phyloP scores from a whole-genome alignment of 2,329 filamentous ascomycete species.

The Aspergillus tubingensis region DNA sequence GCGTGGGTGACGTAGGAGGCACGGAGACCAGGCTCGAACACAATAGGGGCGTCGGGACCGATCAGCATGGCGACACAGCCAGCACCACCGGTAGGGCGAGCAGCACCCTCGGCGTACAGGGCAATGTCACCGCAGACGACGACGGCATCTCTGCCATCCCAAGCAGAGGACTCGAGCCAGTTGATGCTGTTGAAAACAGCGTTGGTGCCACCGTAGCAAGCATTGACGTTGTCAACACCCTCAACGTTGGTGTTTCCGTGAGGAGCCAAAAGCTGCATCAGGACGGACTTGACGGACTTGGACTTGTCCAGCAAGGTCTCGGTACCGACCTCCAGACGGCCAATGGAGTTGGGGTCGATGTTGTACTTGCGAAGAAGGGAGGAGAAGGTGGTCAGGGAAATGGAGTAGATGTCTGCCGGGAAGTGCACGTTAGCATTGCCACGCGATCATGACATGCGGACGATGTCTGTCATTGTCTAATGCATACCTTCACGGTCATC shows the following conservation, averaged over 20 bases:
- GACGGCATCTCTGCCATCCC: conserved; percentile 80
- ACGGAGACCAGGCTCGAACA: conserved; percentile 75
- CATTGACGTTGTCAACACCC: conserved; percentile 80
- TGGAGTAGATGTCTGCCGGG: conserved; percentile 80
- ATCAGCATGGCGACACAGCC: conserved; percentile 78
- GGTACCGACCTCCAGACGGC: conserved; percentile 80
- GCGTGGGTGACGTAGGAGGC: conserved; percentile 80
- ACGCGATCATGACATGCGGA: not conserved
- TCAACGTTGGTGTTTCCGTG: conserved; percentile 78
- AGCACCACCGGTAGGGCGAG: conserved; percentile 77
- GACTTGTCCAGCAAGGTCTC: conserved; percentile 87
- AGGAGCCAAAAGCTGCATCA: conserved; percentile 79
- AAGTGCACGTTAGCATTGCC: conserved; percentile 13
- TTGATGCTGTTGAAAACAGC: conserved; percentile 80
- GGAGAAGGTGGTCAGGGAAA: conserved; percentile 75
- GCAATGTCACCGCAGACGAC: conserved; percentile 82
- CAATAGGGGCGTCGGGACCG: conserved; percentile 75
- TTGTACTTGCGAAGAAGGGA: conserved; percentile 81
- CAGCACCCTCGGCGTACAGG: conserved; percentile 80
- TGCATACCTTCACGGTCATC: conserved; percentile 79
- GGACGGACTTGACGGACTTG: conserved; percentile 84
- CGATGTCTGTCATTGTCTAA: not conserved
- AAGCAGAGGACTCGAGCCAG: conserved; percentile 84
- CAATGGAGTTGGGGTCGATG: conserved; percentile 75
- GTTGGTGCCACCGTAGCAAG: conserved; percentile 85